Conservation (phyloP, 139 green algal species). For the Zygnema circumcarinatum region DNA sequence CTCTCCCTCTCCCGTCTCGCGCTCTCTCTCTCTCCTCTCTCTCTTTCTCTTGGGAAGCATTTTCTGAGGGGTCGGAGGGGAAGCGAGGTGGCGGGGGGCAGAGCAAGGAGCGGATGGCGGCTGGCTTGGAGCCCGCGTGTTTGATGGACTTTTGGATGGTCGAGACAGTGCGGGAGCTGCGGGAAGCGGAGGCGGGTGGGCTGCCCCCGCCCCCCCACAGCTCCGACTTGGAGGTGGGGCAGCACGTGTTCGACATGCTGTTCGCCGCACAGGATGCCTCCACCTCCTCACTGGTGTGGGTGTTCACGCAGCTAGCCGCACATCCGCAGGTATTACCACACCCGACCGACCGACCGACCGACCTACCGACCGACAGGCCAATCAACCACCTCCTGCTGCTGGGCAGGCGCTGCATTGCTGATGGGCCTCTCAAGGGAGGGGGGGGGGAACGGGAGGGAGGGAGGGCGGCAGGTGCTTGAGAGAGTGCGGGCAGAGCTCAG, state of each 20-base stretch:
- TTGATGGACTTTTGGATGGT: slow-evolving; percentile 77
- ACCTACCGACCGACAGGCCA: too few species aligned
- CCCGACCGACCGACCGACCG: slow-evolving; percentile 67
- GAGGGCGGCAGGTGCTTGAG: slow-evolving; percentile 16
- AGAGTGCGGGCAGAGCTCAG: slow-evolving; percentile 2
- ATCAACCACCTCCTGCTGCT: too few species aligned
- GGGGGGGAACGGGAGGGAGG: not conserved
- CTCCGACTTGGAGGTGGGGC: slow-evolving; percentile 72
- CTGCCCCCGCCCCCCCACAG: slow-evolving; percentile 68
- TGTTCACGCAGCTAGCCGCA: slow-evolving; percentile 81
- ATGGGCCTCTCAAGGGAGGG: not conserved
- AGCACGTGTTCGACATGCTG: slow-evolving; percentile 86
- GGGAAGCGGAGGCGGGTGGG: slow-evolving; percentile 72
- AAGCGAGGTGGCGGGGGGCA: too few species aligned
- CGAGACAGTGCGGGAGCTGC: slow-evolving; percentile 69
- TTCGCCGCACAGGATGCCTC: slow-evolving; percentile 88
- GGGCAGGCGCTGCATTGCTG: too few species aligned
- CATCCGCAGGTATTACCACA: slow-evolving; percentile 83
- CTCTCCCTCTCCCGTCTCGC: too few species aligned
- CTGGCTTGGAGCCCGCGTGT: slow-evolving; percentile 73
- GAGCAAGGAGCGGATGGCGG: slow-evolving; percentile 69
- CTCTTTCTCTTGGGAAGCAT: too few species aligned
- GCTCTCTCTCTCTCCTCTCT: too few species aligned
- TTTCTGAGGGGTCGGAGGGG: too few species aligned
- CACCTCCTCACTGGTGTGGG: slow-evolving; percentile 82